Evolutionary conservation across 352 stramenopile genomes (phyloP).

Genomic region (Phytophthora vignae): DNA sequence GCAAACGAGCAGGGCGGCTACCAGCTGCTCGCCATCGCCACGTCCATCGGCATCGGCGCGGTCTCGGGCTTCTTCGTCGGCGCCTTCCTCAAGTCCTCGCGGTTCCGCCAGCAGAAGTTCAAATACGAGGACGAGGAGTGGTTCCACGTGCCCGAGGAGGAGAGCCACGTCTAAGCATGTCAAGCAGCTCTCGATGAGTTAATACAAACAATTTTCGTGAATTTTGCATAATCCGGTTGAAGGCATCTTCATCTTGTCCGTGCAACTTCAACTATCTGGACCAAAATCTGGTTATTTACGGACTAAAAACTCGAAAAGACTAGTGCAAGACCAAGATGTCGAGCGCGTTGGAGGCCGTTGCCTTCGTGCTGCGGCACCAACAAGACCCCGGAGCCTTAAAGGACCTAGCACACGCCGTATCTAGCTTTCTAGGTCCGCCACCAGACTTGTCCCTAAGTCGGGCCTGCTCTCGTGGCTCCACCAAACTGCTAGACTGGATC

Average conservation of each 20-base stretch:
- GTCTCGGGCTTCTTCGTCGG: conserved; percentile 40
- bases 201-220: background rate
- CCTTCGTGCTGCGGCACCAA: conserved; percentile 3
- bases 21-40: conserved; percentile 64
- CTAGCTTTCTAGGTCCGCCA: conserved; percentile 5
- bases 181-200: background rate
- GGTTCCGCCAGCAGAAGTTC: conserved; percentile 62
- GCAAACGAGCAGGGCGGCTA: conserved; percentile 58
- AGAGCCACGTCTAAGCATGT: conserved; percentile 21
- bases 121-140: conserved; percentile 79
- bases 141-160: conserved; percentile 61
- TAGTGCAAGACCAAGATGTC: too few species aligned
- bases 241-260: background rate
- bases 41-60: conserved; percentile 51
- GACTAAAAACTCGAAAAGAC: background rate
- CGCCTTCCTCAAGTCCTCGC: conserved; percentile 50
- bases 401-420: background rate
- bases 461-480: conserved; percentile 12
- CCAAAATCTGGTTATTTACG: background rate
- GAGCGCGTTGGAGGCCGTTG: conserved; percentile 1
- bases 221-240: background rate
- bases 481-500: conserved; percentile 16
- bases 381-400: background rate
- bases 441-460: background rate
- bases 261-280: background rate